Percentiles rank a stretch among this genome's conserved stretches.
Evolutionary conservation across 495 filamentous ascomycete genomes (phyloP).

Genomic region (Daldinia grandis): DNA sequence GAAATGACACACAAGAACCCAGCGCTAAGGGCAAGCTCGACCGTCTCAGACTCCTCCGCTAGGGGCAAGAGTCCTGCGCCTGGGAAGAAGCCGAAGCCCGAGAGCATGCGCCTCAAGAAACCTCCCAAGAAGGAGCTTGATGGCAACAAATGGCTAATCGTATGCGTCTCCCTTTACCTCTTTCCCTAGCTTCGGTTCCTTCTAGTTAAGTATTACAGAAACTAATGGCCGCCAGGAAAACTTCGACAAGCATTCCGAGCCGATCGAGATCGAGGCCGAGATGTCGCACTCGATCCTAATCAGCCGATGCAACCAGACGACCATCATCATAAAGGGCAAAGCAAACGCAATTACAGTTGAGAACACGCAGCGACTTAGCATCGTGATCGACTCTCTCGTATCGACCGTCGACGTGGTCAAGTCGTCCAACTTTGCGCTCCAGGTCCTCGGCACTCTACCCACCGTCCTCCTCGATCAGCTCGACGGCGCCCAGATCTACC

Average conservation of each 20-base stretch:
- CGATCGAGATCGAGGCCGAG: constrained; percentile 78
- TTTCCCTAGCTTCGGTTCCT: background rate
- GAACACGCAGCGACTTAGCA: constrained; percentile 81
- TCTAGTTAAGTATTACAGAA: background rate
- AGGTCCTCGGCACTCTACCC: constrained; percentile 83
- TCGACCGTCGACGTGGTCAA: constrained; percentile 94
- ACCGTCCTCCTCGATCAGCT: constrained; percentile 92
- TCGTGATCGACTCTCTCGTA: constrained; percentile 90
- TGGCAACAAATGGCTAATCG: constrained; percentile 93
- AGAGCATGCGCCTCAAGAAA: constrained; percentile 92
- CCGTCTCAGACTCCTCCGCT: constrained; percentile 67
- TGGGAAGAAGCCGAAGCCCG: constrained; percentile 91
- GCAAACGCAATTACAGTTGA: constrained; percentile 94
- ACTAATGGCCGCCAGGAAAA: constrained; percentile 70
- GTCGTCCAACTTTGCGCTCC: constrained; percentile 87
- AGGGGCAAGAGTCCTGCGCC: constrained; percentile 84
- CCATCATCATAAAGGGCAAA: constrained; percentile 87
- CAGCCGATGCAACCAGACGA: constrained; percentile 87
- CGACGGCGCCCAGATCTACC: constrained; percentile 86
- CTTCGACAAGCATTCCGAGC: constrained; percentile 76
- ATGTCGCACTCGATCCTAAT: constrained; percentile 93
- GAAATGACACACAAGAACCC: constrained; percentile 99
- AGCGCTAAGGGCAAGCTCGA: constrained; percentile 75
- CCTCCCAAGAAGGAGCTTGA: constrained; percentile 90
- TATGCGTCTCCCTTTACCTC: constrained; percentile 45